phyloP scores from a whole-genome alignment of 768 basidiomycete species.

The Boletus reticuloceps region DNA sequence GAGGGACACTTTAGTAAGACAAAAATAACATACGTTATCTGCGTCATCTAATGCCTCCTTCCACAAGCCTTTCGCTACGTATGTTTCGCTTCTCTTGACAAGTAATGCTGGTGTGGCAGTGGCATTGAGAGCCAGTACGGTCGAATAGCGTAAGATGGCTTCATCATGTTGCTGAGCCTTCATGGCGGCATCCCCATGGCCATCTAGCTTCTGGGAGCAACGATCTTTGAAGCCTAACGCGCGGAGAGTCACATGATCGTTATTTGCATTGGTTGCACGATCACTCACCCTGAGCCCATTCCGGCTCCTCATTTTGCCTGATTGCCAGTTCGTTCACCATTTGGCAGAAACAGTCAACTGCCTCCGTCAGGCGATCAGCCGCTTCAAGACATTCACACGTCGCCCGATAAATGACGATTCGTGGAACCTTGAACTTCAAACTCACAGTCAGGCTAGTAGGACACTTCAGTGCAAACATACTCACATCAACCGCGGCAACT shows the following conservation, averaged over 20 bases:
- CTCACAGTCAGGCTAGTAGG: neutral
- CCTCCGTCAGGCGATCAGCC: neutral
- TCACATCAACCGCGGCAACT: neutral
- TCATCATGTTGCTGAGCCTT: neutral
- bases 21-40: neutral
- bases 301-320: neutral
- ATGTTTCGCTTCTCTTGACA: neutral
- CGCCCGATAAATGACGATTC: neutral
- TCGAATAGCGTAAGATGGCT: neutral
- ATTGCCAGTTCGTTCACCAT: neutral
- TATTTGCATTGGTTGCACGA: no score
- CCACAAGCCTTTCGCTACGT: neutral
- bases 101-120: neutral
- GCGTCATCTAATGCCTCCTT: neutral
- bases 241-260: no score
- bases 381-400: neutral
- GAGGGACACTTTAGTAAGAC: no score
- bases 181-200: neutral
- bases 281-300: neutral
- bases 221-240: neutral
- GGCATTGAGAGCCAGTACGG: neutral
- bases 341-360: neutral
- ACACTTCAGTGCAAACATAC: neutral
- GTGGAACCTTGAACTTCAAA: neutral
- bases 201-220: neutral